Evolutionary conservation across 1,139 yeast genomes (phyloP), one percentile per base, ranked within the genome.

Genomic region (Hemisphaericaspora lyxosophila): DNA sequence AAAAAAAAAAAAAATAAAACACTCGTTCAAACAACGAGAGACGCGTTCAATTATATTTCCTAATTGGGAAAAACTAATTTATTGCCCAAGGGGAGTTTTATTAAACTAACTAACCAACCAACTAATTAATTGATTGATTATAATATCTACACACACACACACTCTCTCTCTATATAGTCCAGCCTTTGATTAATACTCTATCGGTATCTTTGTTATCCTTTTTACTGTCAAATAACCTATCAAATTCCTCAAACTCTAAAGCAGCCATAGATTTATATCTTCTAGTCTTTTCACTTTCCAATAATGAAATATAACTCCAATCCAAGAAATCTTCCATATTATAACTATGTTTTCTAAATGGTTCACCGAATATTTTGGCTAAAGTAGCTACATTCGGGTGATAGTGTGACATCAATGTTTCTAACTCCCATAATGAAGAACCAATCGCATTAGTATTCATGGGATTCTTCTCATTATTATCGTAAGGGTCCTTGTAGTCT

Each of bases 321-420:
- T 90, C 96, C 55, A 92, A 67, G 65, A 92, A 92, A 60, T 92
- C 98, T 57, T 92, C 98, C 70, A 92, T 71, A 55, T 86, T 85
- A 60, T 94, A 92, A 50, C 77, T 77, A 42, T 85, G 83, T 59
- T 92, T 94, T 55, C 83, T 79, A 64, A 92, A 90, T 3, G 96
- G 97, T 59, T 92, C 97, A 16, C 81, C 74, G 57, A 86, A 85
- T 28, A 92, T 86, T 56, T 80, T 83, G 9, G 97, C 97, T 51
- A 92, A 69, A 0, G 97, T 85, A 2, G 97, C 92, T 15, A 94
- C 87, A 53, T 92, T 92, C 8, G 98, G 97, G 61, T 92, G 97
- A 55, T 88, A 92, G 59, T 92, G 99, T n/a, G 77, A 64, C 72
- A 83, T 80, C 43, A 86, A 64, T 0, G 95, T 73, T 45, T 85